phyloP scores from a whole-genome alignment of 2,329 filamentous ascomycete species.

The Sporothrix sp. region DNA sequence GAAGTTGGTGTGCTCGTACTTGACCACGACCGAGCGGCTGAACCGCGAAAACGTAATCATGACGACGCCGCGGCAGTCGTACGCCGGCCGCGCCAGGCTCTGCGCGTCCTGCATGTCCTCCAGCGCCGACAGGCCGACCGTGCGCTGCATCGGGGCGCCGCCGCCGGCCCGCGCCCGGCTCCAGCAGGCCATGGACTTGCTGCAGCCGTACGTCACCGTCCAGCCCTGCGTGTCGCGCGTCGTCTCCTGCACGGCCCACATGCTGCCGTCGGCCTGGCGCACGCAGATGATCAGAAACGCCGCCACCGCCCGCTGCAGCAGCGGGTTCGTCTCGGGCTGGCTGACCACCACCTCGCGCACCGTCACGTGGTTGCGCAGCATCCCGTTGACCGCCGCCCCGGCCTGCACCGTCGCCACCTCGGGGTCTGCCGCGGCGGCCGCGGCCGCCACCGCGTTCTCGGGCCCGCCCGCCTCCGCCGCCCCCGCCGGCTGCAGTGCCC shows the following conservation, averaged over 20 bases:
- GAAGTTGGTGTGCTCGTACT: conserved; percentile 47
- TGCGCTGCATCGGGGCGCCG: conserved; percentile 26
- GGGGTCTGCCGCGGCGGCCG: conserved; percentile 16
- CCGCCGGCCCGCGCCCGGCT: conserved; percentile 35
- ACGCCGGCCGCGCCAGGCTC: conserved; percentile 44
- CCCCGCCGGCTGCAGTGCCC: conserved; percentile 16
- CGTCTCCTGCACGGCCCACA: conserved; percentile 38
- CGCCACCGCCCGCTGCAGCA: conserved; percentile 39
- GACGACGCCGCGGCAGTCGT: conserved; percentile 46
- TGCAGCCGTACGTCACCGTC: conserved; percentile 45
- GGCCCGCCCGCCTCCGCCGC: conserved; percentile 23
- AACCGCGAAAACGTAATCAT: conserved; percentile 40
- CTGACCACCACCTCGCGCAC: conserved; percentile 13
- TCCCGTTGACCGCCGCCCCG: neutral
- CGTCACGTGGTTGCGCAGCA: conserved; percentile 3
- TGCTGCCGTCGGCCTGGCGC: conserved; percentile 36
- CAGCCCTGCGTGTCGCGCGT: conserved; percentile 39
- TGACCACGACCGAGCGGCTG: conserved; percentile 38
- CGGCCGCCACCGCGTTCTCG: conserved; percentile 20
- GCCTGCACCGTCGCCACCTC: conserved; percentile 19
- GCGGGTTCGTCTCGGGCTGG: conserved; percentile 27
- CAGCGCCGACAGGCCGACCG: conserved; percentile 41
- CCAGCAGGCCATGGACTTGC: conserved; percentile 43
- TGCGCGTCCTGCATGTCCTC: conserved; percentile 36
- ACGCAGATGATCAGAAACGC: conserved; percentile 38